Conservation (phyloP, 2,329 filamentous ascomycete species). For the Sclerotinia borealis region DNA sequence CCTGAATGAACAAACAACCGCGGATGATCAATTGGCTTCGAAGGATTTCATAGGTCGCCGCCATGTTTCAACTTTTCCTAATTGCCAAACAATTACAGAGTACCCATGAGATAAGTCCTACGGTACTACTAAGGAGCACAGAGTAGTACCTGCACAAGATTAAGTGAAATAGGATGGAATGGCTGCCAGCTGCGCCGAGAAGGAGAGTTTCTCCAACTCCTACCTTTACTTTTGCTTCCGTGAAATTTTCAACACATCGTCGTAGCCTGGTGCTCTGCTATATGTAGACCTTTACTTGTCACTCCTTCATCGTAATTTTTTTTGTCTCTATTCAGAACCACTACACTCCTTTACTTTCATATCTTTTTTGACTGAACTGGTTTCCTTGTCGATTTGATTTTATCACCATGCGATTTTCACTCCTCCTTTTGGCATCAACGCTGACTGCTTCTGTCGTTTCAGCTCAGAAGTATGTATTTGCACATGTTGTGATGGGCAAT, state of each 20-base stretch:
- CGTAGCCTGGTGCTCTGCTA: slow-evolving; percentile 8
- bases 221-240: not conserved
- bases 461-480: slow-evolving; percentile 28
- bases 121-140: not conserved
- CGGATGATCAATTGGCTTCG: not conserved
- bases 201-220: slow-evolving; percentile 4
- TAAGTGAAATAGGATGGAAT: slow-evolving; percentile 7
- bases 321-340: slow-evolving; percentile 3
- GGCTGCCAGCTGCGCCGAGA: not conserved
- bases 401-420: slow-evolving; percentile 11
- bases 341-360: slow-evolving; percentile 1
- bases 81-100: not conserved
- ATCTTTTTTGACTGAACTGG: not conserved
- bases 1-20: not conserved
- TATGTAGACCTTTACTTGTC: not conserved
- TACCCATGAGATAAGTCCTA: not conserved
- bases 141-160: not conserved
- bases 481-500: slow-evolving; percentile 32
- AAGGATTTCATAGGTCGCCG: not conserved
- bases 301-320: not conserved
- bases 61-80: slow-evolving; percentile 4
- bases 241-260: not conserved
- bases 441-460: slow-evolving; percentile 12
- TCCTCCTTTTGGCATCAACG: slow-evolving; percentile 11
- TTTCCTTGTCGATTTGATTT: not conserved